A percentile compares a stretch with the other conserved stretches of the same genome.
Conservation (phyloP, 2,329 filamentous ascomycete species). For the Cephalotrichum gorgonifer region DNA sequence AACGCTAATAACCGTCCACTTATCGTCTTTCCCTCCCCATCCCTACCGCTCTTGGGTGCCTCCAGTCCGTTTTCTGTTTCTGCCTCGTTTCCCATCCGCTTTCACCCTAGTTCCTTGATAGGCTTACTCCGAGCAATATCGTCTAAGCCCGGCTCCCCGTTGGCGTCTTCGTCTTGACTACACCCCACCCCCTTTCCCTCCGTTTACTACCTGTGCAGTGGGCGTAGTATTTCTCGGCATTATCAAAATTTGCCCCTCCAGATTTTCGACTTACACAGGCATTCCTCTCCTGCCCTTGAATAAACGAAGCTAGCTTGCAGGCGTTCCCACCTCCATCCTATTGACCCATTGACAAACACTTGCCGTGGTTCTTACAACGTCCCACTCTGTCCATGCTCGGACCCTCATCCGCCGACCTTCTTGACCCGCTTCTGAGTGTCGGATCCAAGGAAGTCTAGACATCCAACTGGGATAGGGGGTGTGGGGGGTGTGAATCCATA, state of each 20-base stretch:
- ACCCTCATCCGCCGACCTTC: conserved; percentile 20
- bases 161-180: neutral
- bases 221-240: neutral
- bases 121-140: neutral
- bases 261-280: neutral
- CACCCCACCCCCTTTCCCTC: neutral
- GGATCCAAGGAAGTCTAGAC: neutral
- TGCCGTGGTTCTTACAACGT: neutral
- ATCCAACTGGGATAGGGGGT: too few species aligned
- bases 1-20: neutral
- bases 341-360: neutral
- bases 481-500: neutral
- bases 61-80: neutral
- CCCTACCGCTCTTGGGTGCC: neutral
- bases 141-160: neutral
- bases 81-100: neutral
- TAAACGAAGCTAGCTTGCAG: neutral
- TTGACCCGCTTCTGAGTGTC: conserved; percentile 13
- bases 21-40: neutral
- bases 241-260: neutral
- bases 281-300: neutral
- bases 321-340: neutral
- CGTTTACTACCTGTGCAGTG: neutral
- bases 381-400: conserved; percentile 11
- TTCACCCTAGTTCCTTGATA: neutral